Percentiles rank a stretch among this genome's conserved stretches.
Evolutionary conservation across 2,329 filamentous ascomycete genomes (phyloP).

Genomic region (Pyrenophora teres): DNA sequence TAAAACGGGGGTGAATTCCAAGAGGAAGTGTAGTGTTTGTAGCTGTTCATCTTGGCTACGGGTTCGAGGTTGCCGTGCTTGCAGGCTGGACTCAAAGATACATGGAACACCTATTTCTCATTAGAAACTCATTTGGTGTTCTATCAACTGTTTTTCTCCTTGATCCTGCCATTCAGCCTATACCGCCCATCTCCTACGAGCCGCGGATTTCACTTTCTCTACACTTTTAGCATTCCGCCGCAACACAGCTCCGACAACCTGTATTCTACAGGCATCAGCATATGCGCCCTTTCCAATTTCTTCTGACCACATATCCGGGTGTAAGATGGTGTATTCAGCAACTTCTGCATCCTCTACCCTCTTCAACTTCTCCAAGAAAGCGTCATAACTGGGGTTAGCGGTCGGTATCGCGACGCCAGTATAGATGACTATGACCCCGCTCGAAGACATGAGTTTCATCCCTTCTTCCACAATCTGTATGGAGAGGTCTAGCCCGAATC

Average conservation of each 20-base stretch:
- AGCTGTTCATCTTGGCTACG: background rate
- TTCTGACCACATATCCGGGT: slow-evolving; percentile 35
- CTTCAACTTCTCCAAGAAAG: slow-evolving; percentile 24
- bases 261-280: slow-evolving; percentile 31
- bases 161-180: background rate
- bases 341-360: slow-evolving; percentile 16
- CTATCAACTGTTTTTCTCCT: too few species aligned
- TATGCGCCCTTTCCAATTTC: slow-evolving; percentile 30
- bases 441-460: slow-evolving; percentile 19
- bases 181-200: slow-evolving; percentile 4
- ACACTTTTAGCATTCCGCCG: slow-evolving; percentile 1
- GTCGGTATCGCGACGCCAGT: slow-evolving; percentile 29
- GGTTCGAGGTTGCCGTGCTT: background rate
- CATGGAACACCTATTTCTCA: too few species aligned
- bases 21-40: too few species aligned
- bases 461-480: slow-evolving; percentile 27
- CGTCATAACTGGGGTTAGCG: slow-evolving; percentile 21
- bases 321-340: slow-evolving; percentile 26
- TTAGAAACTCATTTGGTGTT: too few species aligned
- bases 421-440: slow-evolving; percentile 27
- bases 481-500: slow-evolving; percentile 29
- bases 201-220: background rate
- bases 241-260: slow-evolving; percentile 29
- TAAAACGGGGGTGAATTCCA: slow-evolving; percentile 13
- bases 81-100: background rate